Base-by-base conservation (phyloP, 768 basidiomycete species). In the Suillus decipiens region DNA sequence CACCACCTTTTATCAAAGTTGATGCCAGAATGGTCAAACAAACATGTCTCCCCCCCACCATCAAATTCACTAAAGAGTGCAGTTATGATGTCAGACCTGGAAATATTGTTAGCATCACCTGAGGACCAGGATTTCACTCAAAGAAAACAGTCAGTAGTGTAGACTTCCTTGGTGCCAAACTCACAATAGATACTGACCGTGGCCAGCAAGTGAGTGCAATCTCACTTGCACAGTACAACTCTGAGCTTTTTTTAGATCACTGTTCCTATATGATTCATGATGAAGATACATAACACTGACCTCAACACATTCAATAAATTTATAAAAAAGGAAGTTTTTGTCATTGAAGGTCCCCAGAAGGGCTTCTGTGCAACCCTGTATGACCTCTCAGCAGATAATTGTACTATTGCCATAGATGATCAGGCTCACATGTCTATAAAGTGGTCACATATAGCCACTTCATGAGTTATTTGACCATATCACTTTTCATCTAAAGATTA, bases 221-320 rank as follows among this genome's bases (percentile, higher is more conserved):
- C 19, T 0, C 19, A 42, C 6, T 2, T 1, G 19, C 1, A 0
- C 0, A 7, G 19, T 1, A 17, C 0, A n/a, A 9, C 6, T 8
- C 9, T 19, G 19, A 42, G 19, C 6, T 19, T 0, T 42, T 15
- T 0, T 7, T 3, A 42, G 42, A 7, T 42, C 19, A 1, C 7
- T 1, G 42, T 42, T 42, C 42, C 17, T 3, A 42, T 42, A 8
- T 0, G 19, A 17, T 42, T 42, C 17, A 19, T 42, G 1, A 42
- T 42, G 17, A 42, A 42, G 42, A 42, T 9, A 3, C 7, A 0
- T 1, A 42, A 42, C 19, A 7, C 42, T 9, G 17, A 19, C 42
- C 15, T 19, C 17, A 2, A 42, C 17, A 3, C 1, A 0, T 42
- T 42, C 42, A 19, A 42, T 0, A 0, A 1, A 0, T 19, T 42